phyloP scores from a whole-genome alignment of 1,284 basidiomycete species.

The Boletellus deceptivus region DNA sequence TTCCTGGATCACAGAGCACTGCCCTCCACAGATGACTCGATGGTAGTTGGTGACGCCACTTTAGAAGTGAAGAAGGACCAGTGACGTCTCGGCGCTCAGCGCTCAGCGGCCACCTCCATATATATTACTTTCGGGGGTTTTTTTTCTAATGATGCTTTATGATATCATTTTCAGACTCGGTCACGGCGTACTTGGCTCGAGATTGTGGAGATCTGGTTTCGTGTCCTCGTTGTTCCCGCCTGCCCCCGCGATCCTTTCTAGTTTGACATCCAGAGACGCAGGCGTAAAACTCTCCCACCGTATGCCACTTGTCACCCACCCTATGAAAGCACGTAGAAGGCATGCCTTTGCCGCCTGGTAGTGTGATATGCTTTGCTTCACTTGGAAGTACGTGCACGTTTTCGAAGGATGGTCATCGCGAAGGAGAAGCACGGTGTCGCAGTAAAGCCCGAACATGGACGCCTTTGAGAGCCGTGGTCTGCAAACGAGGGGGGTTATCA shows the following conservation, averaged over 20 bases:
- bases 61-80: slow-evolving; percentile 29
- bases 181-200: slow-evolving; percentile 5
- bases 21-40: slow-evolving; percentile 16
- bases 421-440: slow-evolving; percentile 23
- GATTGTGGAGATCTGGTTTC: slow-evolving; percentile 2
- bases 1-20: slow-evolving; percentile 24
- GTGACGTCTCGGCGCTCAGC: slow-evolving; percentile 3
- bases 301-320: slow-evolving; percentile 58
- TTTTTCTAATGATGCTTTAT: slow-evolving; percentile 22
- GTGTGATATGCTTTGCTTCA: slow-evolving; percentile 36
- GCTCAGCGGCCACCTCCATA: not conserved
- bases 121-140: slow-evolving; percentile 4
- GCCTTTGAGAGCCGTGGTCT: slow-evolving; percentile 54
- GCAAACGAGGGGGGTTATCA: not conserved
- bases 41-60: slow-evolving; percentile 1
- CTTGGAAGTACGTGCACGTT: slow-evolving; percentile 36
- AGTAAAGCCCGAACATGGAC: slow-evolving; percentile 45
- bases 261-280: slow-evolving; percentile 1
- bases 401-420: slow-evolving; percentile 8
- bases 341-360: slow-evolving; percentile 50
- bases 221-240: not conserved
- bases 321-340: slow-evolving; percentile 51
- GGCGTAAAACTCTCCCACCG: slow-evolving; percentile 51
- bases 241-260: not conserved
- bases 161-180: slow-evolving; percentile 10